phyloP scores from a whole-genome alignment of 352 stramenopile species.

The Blastocystis sp. region DNA sequence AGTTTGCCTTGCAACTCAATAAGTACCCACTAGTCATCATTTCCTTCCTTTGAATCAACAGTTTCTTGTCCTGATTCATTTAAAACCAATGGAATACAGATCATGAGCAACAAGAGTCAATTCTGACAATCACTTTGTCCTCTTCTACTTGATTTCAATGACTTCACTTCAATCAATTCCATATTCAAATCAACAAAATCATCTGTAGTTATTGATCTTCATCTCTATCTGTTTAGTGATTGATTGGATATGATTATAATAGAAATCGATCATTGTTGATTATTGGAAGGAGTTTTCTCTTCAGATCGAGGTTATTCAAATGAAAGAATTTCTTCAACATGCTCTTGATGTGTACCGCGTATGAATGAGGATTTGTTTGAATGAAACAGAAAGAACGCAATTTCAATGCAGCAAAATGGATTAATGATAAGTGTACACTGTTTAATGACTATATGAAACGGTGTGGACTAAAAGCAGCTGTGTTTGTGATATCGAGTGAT shows the following conservation, averaged over 20 bases:
- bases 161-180: no score
- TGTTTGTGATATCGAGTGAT: background rate
- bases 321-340: background rate
- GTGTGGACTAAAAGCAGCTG: conserved; percentile 33
- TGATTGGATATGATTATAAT: no score
- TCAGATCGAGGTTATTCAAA: background rate
- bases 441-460: conserved; percentile 57
- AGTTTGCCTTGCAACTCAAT: conserved; percentile 15
- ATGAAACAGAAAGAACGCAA: background rate
- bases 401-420: background rate
- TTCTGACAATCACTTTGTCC: no score
- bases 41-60: background rate
- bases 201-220: no score
- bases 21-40: conserved; percentile 8
- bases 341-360: background rate
- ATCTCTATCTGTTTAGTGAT: no score
- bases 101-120: background rate
- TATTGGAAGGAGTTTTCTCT: background rate
- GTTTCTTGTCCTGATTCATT: background rate
- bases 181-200: no score
- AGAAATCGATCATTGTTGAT: no score
- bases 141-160: no score
- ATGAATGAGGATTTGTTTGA: background rate
- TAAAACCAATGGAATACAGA: background rate
- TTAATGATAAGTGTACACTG: conserved; percentile 33